Percentiles rank a stretch among this genome's conserved stretches.
phyloP scores from a whole-genome alignment of 225 moss, liverwort and hornwort genomes.

The Sphagnum tenellum region DNA sequence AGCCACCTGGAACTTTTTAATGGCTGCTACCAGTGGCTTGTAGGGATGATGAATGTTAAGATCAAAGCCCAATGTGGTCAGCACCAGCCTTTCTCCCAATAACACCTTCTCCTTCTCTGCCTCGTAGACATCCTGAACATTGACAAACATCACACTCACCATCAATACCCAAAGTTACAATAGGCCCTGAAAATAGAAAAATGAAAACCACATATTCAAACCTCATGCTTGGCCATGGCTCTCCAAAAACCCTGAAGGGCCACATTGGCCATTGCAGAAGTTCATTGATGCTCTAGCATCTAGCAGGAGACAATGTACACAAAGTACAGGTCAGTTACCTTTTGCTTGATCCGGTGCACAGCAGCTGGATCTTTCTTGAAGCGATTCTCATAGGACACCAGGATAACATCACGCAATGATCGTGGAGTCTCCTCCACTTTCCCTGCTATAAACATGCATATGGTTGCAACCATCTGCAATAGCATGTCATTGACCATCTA shows the following conservation, averaged over 20 bases:
- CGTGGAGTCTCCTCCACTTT: constrained; percentile 94
- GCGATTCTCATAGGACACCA: constrained; percentile 67
- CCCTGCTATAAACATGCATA: constrained; percentile 90
- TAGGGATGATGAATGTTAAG: constrained; percentile 89
- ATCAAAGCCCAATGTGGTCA: constrained; percentile 84
- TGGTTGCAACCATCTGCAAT: constrained; percentile 86
- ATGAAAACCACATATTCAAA: no score
- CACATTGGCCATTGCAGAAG: no score
- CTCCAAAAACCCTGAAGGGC: no score
- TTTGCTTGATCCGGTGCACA: constrained; percentile 61
- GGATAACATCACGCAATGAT: constrained; percentile 68
- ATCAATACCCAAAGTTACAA: no score
- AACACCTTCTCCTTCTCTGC: constrained; percentile 80
- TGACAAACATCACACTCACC: no score
- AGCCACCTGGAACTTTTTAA: constrained; percentile 82
- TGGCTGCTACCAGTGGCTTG: constrained; percentile 75
- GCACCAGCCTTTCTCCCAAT: constrained; percentile 70
- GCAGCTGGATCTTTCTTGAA: constrained; percentile 64
- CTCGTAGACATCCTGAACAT: constrained; percentile 56
- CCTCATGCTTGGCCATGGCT: no score
- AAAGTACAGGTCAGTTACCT: constrained; percentile 14
- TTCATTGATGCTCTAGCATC: no score
- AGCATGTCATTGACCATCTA: background rate
- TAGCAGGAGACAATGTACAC: no score
- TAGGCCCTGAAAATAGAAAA: no score